These are phyloP conservation scores for Canariomyces notabilis DNA, from an alignment of 2,329 filamentous ascomycete species.

Conservation along the genomic window DNA sequence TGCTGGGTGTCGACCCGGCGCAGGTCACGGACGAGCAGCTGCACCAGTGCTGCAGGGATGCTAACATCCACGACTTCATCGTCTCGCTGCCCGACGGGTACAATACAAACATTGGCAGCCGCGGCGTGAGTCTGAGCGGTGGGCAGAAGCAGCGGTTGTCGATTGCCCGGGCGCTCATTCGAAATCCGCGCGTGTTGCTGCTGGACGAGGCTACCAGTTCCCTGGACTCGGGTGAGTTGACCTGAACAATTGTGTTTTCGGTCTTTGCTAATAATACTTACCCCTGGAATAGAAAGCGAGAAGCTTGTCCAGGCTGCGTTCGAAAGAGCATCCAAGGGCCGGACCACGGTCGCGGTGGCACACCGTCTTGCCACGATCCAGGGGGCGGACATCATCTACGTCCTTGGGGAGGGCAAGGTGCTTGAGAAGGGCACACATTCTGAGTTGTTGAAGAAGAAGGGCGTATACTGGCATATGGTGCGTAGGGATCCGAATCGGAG, in stretches of 20 bases:
- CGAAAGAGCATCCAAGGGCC: constrained; percentile 54
- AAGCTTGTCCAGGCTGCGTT: constrained; percentile 63
- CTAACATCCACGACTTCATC: constrained; percentile 69
- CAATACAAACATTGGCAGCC: constrained; percentile 61
- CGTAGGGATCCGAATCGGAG: constrained; percentile 29
- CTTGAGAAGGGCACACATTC: constrained; percentile 50
- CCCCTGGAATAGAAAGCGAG: constrained; percentile 40
- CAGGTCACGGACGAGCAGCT: constrained; percentile 48
- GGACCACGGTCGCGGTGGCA: constrained; percentile 70
- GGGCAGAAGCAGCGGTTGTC: constrained; percentile 67
- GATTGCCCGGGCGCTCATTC: constrained; percentile 63
- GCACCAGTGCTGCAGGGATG: constrained; percentile 51
- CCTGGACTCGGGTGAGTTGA: constrained; percentile 46
- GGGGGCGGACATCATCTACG: constrained; percentile 75
- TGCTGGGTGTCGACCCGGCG: constrained; percentile 55
- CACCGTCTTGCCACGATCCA: constrained; percentile 73
- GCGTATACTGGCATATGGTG: constrained; percentile 56
- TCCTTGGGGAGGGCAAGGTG: constrained; percentile 62
- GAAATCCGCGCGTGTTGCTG: constrained; percentile 60
- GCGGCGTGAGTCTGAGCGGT: constrained; percentile 60
- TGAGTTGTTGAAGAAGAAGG: constrained; percentile 47
- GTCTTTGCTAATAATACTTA: constrained; percentile 3
- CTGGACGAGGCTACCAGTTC: constrained; percentile 70
- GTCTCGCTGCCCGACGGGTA: constrained; percentile 62
- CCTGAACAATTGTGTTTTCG: background rate